phyloP scores from a whole-genome alignment of 352 stramenopile genomes.

The Stramenopiles sp. region DNA sequence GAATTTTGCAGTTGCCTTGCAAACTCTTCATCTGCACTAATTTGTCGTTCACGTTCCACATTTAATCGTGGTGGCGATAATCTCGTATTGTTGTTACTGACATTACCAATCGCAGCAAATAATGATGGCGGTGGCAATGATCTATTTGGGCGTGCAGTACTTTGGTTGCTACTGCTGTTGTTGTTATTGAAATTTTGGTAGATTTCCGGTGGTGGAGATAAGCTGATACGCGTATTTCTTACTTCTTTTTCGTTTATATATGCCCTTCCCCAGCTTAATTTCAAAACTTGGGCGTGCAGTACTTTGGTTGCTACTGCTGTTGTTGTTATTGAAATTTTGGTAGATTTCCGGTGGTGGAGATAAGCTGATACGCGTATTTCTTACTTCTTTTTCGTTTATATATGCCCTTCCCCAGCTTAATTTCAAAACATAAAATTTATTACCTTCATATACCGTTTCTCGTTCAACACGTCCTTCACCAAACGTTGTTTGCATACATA shows the following conservation, averaged over 20 bases:
- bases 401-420: background rate
- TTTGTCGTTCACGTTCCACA: background rate
- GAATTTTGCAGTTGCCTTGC: background rate
- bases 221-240: background rate
- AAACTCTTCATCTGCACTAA: background rate
- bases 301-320: too few relatives aligned
- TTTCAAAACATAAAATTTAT: background rate
- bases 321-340: too few relatives aligned
- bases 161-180: too few relatives aligned
- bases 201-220: background rate
- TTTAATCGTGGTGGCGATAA: background rate
- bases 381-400: background rate
- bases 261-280: background rate
- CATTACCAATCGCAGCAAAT: background rate
- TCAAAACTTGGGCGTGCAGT: too few relatives aligned
- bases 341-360: background rate
- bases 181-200: too few relatives aligned
- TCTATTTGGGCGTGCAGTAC: background rate
- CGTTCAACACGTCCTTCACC: background rate
- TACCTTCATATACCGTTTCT: background rate
- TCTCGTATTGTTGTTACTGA: too few relatives aligned
- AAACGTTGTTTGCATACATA: background rate
- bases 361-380: background rate
- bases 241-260: background rate
- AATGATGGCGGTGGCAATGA: background rate